Evolutionary conservation across 345 rosid genomes (phyloP).

Genomic region (Syzygium aromaticum): DNA sequence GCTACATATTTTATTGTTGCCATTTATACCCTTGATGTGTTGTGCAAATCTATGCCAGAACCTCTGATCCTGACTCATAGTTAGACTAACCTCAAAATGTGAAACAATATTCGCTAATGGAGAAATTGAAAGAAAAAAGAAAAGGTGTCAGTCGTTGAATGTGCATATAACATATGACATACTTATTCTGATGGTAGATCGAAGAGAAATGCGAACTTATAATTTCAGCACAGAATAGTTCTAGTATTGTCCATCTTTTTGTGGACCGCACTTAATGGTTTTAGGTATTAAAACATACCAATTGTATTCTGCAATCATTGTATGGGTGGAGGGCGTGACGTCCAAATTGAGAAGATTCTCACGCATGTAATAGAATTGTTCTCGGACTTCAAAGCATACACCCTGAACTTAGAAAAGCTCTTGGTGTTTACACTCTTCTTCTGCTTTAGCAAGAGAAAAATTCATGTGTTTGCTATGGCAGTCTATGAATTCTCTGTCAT

Average conservation of each 20-base stretch:
- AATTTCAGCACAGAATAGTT: neutral
- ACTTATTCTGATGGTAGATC: neutral
- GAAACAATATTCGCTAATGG: neutral
- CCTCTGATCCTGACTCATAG: neutral
- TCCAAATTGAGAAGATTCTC: constrained; percentile 71
- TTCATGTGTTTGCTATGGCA: constrained; percentile 42
- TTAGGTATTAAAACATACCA: constrained; percentile 34
- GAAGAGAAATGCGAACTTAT: neutral
- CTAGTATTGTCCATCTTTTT: neutral
- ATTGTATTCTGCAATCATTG: constrained; percentile 80
- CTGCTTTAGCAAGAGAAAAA: constrained; percentile 50
- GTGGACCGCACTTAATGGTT: neutral
- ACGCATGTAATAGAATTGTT: constrained; percentile 47
- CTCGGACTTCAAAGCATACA: constrained; percentile 56
- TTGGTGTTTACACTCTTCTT: constrained; percentile 34
- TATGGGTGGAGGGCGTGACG: constrained; percentile 54
- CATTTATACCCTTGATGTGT: neutral
- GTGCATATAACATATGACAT: neutral
- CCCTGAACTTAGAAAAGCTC: constrained; percentile 37
- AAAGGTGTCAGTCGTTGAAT: neutral
- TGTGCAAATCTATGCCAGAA: neutral
- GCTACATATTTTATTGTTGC: neutral
- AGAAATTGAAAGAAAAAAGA: neutral
- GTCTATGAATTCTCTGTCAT: constrained; percentile 36
- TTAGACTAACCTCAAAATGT: neutral